phyloP scores from a whole-genome alignment of 768 basidiomycete genomes.

The Hygrophorus russula region DNA sequence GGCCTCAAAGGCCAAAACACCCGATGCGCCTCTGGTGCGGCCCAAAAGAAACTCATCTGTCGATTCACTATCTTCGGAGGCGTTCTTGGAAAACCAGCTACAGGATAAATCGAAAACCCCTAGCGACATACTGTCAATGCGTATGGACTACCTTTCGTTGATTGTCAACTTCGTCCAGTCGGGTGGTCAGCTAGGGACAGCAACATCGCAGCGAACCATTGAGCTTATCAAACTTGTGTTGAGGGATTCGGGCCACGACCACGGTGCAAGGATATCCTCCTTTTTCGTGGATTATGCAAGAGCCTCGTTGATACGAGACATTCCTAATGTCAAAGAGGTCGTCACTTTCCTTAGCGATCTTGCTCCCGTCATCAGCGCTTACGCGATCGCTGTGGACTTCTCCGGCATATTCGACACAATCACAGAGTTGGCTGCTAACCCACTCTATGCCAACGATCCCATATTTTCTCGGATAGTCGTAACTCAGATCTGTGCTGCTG shows the following conservation, averaged over 20 bases:
- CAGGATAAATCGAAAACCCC: conserved; percentile 34
- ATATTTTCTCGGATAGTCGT: conserved; percentile 37
- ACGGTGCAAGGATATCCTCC: conserved; percentile 28
- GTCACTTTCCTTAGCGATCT: conserved; percentile 43
- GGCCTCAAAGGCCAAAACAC: conserved; percentile 28
- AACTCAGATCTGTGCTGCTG: conserved; percentile 32
- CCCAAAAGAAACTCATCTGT: conserved; percentile 17
- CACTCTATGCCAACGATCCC: conserved; percentile 39
- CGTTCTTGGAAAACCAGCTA: conserved; percentile 21
- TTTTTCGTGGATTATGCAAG: conserved; percentile 46
- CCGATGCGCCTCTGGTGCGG: conserved; percentile 21
- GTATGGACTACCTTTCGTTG: conserved; percentile 51
- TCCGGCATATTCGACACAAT: conserved; percentile 46
- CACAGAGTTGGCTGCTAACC: conserved; percentile 28
- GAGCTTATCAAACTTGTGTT: conserved; percentile 48
- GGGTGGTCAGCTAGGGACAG: conserved; percentile 35
- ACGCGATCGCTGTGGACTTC: conserved; percentile 42
- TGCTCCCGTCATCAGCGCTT: conserved; percentile 40
- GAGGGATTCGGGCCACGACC: conserved; percentile 34
- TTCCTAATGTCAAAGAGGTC: conserved; percentile 35
- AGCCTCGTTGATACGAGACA: conserved; percentile 36
- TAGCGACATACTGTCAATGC: conserved; percentile 47
- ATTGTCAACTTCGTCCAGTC: conserved; percentile 36
- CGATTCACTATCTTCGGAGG: conserved; percentile 15
- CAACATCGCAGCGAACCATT: conserved; percentile 32